Percentiles rank a stretch among this genome's conserved stretches.
phyloP scores from a whole-genome alignment of 805 yeast genomes.

The Saturnispora ahearnii region DNA sequence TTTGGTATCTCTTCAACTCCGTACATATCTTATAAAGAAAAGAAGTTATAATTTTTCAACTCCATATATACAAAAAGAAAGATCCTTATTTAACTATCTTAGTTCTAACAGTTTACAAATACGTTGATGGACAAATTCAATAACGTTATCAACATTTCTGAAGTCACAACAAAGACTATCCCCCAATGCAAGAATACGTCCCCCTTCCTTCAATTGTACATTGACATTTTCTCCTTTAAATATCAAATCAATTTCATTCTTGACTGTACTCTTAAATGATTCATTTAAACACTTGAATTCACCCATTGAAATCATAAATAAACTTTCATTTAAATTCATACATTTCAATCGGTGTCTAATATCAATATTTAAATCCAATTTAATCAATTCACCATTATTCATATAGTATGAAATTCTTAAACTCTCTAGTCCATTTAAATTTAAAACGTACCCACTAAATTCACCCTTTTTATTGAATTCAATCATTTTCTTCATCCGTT shows the following conservation, averaged over 20 bases:
- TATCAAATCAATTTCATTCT: slow-evolving; percentile 6
- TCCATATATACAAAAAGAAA: neutral
- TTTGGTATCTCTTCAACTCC: slow-evolving; percentile 25
- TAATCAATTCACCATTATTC: neutral
- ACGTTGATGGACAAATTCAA: slow-evolving; percentile 7
- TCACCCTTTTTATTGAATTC: slow-evolving; percentile 16
- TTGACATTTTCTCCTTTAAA: slow-evolving; percentile 17
- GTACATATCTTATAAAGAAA: slow-evolving; percentile 14
- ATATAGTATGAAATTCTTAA: slow-evolving; percentile 21
- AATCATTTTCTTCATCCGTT: slow-evolving; percentile 3
- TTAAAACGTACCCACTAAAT: slow-evolving; percentile 16
- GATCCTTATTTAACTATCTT: neutral
- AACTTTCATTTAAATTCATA: slow-evolving; percentile 16
- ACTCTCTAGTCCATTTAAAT: slow-evolving; percentile 18
- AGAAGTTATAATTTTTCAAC: neutral
- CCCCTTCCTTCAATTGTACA: slow-evolving; percentile 3
- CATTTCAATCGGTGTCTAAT: slow-evolving; percentile 17
- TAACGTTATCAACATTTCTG: slow-evolving; percentile 9
- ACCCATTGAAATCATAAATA: slow-evolving; percentile 21
- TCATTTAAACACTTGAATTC: slow-evolving; percentile 1
- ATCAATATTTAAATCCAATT: slow-evolving; percentile 17
- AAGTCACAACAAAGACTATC: slow-evolving; percentile 24
- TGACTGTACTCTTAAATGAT: neutral
- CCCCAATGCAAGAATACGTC: slow-evolving; percentile 17
- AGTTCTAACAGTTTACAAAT: neutral